phyloP scores from a whole-genome alignment of 345 rosid species.

The Syzygium aromaticum region DNA sequence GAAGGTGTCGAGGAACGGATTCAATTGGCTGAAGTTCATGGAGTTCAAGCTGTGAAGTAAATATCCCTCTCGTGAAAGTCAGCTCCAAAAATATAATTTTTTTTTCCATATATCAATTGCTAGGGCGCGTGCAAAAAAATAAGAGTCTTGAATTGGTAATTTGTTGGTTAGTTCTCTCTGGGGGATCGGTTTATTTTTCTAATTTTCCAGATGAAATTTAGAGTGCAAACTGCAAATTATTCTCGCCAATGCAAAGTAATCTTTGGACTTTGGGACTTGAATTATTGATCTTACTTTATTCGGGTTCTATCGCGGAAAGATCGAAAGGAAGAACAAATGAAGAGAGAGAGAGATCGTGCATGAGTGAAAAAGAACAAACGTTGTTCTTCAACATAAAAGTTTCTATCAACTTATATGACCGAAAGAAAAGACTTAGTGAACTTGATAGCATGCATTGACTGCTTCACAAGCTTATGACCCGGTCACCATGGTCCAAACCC shows the following conservation, averaged over 20 bases:
- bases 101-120: not conserved
- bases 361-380: not conserved
- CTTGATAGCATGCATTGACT: not conserved
- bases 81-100: not conserved
- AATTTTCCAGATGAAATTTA: not conserved
- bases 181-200: not conserved
- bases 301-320: not conserved
- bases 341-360: not conserved
- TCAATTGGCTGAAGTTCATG: constrained; percentile 79
- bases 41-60: constrained; percentile 25
- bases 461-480: not conserved
- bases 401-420: not conserved
- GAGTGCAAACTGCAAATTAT: not conserved
- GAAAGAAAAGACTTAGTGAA: not conserved
- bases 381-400: not conserved
- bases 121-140: not conserved
- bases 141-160: not conserved
- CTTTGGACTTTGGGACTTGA: not conserved
- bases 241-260: not conserved
- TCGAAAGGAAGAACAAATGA: not conserved
- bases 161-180: not conserved
- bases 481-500: not conserved
- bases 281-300: not conserved
- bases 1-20: constrained; percentile 31
- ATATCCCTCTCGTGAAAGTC: not conserved